Base-by-base conservation (phyloP, 257 asterid genomes). In the Perilla frutescens region DNA sequence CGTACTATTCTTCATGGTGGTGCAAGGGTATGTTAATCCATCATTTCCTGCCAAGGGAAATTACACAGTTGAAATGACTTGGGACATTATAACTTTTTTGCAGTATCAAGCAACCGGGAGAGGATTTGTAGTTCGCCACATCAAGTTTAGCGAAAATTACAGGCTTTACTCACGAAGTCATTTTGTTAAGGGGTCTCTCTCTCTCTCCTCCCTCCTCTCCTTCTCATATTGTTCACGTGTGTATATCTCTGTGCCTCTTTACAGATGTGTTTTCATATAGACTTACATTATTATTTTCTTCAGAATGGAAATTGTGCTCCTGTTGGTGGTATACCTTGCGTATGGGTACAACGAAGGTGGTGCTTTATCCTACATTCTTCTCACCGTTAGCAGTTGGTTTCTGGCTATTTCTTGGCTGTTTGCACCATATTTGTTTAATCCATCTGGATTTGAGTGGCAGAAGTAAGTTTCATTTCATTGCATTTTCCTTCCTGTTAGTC, bases 401-500 rank as follows among this genome's bases (percentile, higher is more conserved):
- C 82, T 92, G 61, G 97, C 86, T 66, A 8, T 84, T 51, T 95
- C 99, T 13, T 95, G 98, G 99, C 91, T 95, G 66, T 95, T 79
- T 78, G 99, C 99, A 69, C 99, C 99, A 54, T 95, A 95, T 85
- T 80, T 92, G 80, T 95, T 95, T 75, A 95, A 95, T 84, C 99
- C 99, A 34, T 89, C 99, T 44, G 99, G 99, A 71, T 95, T 95
- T 76, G 99, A 92, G 93, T 95, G 99, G 98, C 98, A 92, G 80
- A 95, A 95, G 99, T 95, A 84, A 87, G 96, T 79, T 60, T 29
- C 37, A 20, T 55, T 49, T 32, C 55, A 12, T 53, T 65, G n/a
- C 58, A 55, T 67, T 67, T 53, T 75, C 43, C 48, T 41, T 53
- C 47, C 72, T 57, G n/a, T 45, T 66, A 43, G 70, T 15, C 74